Conservation (phyloP, 2,329 filamentous ascomycete species). For the Chaetomium olivaceum region DNA sequence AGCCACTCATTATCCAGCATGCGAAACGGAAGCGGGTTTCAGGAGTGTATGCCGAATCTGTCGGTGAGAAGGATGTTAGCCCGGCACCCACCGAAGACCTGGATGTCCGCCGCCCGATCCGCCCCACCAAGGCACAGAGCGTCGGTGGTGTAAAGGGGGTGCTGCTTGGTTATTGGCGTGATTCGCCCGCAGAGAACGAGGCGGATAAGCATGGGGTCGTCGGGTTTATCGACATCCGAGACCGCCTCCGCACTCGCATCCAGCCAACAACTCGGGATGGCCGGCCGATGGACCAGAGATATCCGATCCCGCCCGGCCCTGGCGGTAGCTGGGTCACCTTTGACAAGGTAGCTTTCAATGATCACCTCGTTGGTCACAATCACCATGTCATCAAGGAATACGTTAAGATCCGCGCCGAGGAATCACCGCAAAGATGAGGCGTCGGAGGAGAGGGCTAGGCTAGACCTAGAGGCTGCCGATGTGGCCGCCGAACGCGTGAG, state of each 20-base stretch:
- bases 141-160: slow-evolving; percentile 47
- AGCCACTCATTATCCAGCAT: slow-evolving; percentile 42
- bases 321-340: slow-evolving; percentile 67
- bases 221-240: slow-evolving; percentile 63
- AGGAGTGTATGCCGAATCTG: slow-evolving; percentile 48
- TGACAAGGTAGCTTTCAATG: slow-evolving; percentile 59
- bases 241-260: slow-evolving; percentile 61
- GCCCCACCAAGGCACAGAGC: slow-evolving; percentile 36
- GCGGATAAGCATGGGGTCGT: slow-evolving; percentile 59
- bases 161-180: slow-evolving; percentile 61
- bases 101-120: slow-evolving; percentile 27
- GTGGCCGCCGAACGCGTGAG: slow-evolving; percentile 50
- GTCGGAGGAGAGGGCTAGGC: slow-evolving; percentile 42
- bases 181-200: slow-evolving; percentile 52
- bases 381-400: slow-evolving; percentile 63
- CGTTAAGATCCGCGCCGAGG: slow-evolving; percentile 54
- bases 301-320: slow-evolving; percentile 56
- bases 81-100: slow-evolving; percentile 39
- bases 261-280: slow-evolving; percentile 52
- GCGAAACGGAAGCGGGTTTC: slow-evolving; percentile 59
- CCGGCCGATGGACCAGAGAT: slow-evolving; percentile 47
- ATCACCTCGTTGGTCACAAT: slow-evolving; percentile 56
- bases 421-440: slow-evolving; percentile 37
- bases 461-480: slow-evolving; percentile 47
- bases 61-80: slow-evolving; percentile 49